Conservation (phyloP, 441 rosid species). For the Gossypium schwendimanii region DNA sequence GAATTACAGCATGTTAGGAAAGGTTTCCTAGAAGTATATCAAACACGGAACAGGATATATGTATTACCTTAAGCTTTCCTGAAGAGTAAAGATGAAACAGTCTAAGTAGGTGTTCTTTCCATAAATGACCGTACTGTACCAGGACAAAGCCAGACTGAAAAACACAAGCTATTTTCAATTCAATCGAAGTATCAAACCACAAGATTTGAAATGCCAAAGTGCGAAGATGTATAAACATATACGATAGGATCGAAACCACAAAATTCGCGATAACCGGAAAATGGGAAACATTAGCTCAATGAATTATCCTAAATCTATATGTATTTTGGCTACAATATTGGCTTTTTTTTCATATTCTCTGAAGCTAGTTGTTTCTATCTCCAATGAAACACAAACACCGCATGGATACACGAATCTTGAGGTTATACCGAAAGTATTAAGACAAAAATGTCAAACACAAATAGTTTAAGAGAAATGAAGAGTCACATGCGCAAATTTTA, state of each 20-base stretch:
- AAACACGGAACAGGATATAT: background rate
- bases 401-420: no score
- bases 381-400: no score
- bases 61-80: slow-evolving; percentile 75
- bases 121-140: slow-evolving; percentile 55
- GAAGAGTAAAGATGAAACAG: slow-evolving; percentile 55
- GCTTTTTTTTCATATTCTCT: no score
- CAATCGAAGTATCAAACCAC: background rate
- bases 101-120: slow-evolving; percentile 76
- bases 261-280: background rate
- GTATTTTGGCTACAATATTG: background rate
- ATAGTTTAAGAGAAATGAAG: background rate
- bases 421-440: no score
- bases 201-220: background rate
- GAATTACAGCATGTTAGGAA: slow-evolving; percentile 14
- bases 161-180: slow-evolving; percentile 1
- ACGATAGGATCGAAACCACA: background rate
- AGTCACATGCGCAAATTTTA: background rate
- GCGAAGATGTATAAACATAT: background rate
- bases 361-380: no score
- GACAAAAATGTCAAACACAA: background rate
- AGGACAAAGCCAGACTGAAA: slow-evolving; percentile 91
- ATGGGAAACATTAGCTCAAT: background rate
- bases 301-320: background rate
- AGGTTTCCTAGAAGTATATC: background rate